phyloP scores from a whole-genome alignment of 768 basidiomycete genomes.

The Hericium rajendrae region DNA sequence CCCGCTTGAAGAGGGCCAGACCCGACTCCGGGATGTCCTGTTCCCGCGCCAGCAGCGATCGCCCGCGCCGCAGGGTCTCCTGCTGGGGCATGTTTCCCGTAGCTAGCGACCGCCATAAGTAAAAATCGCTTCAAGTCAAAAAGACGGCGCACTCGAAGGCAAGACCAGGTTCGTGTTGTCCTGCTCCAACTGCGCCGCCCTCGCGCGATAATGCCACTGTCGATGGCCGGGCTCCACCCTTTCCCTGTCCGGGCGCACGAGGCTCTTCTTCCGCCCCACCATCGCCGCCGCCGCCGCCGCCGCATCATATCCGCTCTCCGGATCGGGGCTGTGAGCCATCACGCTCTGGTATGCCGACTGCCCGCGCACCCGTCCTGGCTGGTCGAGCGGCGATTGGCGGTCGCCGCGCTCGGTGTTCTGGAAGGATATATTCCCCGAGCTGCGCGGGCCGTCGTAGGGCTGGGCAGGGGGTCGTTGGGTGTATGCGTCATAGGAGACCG shows the following conservation, averaged over 20 bases:
- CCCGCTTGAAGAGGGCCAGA: conserved; percentile 83
- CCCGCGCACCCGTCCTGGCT: conserved; percentile 38
- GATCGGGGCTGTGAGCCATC: conserved; percentile 30
- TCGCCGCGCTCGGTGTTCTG: conserved; percentile 63
- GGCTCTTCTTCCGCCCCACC: conserved; percentile 78
- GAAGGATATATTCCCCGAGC: conserved; percentile 49
- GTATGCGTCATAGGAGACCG: conserved; percentile 15
- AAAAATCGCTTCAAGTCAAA: background rate
- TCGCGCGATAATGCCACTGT: conserved; percentile 88
- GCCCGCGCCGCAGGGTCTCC: conserved; percentile 64
- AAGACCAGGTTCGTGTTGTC: conserved; percentile 62
- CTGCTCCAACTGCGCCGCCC: conserved; percentile 69
- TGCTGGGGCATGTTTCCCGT: conserved; percentile 73
- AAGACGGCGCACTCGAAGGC: conserved; percentile 63
- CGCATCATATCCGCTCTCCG: conserved; percentile 17
- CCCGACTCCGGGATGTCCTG: conserved; percentile 89
- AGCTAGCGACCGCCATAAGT: conserved; percentile 26
- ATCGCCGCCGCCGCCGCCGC: conserved; percentile 41
- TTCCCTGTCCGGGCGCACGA: conserved; percentile 89
- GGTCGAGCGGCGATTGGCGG: conserved; percentile 47
- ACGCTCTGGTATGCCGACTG: conserved; percentile 36
- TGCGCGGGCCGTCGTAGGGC: conserved; percentile 3
- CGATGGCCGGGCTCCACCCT: conserved; percentile 93
- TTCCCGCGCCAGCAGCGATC: conserved; percentile 83
- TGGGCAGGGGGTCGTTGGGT: conserved; percentile 10